Conservation (phyloP, 148 eudicot genomes). For the Rhododendron mucronatum region DNA sequence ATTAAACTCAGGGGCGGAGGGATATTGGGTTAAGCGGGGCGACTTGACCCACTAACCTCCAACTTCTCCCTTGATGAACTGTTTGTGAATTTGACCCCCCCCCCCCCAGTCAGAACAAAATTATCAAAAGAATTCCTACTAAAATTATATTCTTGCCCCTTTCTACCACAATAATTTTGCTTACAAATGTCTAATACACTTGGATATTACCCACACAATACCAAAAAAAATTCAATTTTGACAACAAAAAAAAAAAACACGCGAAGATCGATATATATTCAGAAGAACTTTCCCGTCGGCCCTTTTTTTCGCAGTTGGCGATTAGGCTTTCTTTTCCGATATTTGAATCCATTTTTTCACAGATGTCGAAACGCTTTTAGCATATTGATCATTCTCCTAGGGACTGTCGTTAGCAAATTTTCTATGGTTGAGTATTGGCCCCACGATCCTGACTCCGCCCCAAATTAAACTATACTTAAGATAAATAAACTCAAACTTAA, state of each 20-base stretch:
- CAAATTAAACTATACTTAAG: neutral
- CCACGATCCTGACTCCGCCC: neutral
- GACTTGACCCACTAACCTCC: neutral
- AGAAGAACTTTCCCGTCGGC: no score
- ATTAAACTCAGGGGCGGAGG: neutral
- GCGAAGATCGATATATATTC: neutral
- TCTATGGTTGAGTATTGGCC: neutral
- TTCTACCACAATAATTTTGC: neutral
- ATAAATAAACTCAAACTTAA: neutral
- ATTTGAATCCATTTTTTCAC: neutral
- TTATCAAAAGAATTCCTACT: neutral
- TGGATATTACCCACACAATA: neutral
- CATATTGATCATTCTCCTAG: no score
- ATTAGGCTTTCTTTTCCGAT: no score
- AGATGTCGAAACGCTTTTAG: neutral
- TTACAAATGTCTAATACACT: neutral
- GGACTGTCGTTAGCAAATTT: neutral
- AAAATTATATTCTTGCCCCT: no score
- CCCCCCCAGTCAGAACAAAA: no score
- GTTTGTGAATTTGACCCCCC: neutral
- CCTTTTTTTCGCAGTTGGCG: no score
- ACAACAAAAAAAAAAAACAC: no score
- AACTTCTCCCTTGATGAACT: neutral
- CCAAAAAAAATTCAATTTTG: no score
- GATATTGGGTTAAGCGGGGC: neutral